Base-by-base conservation (phyloP, 2,329 filamentous ascomycete species). In the Thelonectria discophora region DNA sequence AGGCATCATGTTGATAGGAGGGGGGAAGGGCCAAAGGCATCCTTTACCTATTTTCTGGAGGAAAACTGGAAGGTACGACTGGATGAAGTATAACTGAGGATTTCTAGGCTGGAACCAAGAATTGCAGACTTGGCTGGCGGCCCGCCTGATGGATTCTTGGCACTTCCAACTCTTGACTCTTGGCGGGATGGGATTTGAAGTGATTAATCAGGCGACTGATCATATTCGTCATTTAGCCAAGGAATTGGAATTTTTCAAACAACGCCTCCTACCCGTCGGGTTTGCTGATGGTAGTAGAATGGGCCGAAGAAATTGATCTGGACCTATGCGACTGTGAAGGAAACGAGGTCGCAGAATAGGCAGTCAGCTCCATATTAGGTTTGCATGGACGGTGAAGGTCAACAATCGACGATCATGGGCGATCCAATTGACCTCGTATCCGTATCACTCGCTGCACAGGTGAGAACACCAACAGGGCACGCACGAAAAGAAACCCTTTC, bases 361-460 rank as follows among this genome's bases (percentile, higher is more conserved):
- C 27, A 30, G 27, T 30, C 27, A 30, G 8, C 27, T 30, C 27
- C 27, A 4, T 24, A 24, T 24, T 24, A 30, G 27, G 27, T 10
- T 30, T 30, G 27, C 27, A 30, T 5, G 27, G 27, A 30, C 27
- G 5, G 27, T 30, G 27, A 24, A 24, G 2, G 27, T 8, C 27
- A 30, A 37, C 11, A 13, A 37, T 37, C 2, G 34, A 37, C 17
- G 20, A n/a, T n/a, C 39, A 42, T 42, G 2, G n/a, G n/a, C 39
- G 9, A 10, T 42, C 17, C 57, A 49, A 43, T 59, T 49, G 15
- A 20, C 20, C 39, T 59, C 57, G 57, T 59, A 59, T 54, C 57
- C 57, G 57, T 54, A 55, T 55, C 11, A 30, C n/a, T 18, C 27
- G 18, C 18, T 32, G 43, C 40, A 43, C 21, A 51, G 6, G 12